A percentile compares a stretch with the other conserved stretches of the same genome.
phyloP scores from a whole-genome alignment of 2,329 filamentous ascomycete genomes.

The Hypocreales sp. region DNA sequence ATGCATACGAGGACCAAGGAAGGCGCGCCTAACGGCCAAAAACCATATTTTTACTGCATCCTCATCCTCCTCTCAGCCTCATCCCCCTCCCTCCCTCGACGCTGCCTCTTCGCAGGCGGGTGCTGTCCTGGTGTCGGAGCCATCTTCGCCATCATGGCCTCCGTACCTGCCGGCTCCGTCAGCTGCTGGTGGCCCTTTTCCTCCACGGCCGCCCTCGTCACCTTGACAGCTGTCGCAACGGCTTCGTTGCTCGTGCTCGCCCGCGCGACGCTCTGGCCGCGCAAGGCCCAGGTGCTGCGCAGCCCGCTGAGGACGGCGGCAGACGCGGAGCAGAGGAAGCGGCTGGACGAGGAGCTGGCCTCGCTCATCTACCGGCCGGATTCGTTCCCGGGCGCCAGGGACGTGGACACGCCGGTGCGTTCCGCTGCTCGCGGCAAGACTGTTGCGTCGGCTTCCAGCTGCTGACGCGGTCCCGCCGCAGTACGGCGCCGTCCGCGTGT shows the following conservation, averaged over 20 bases:
- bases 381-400: conserved; percentile 54
- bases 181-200: neutral
- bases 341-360: conserved; percentile 12
- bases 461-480: too few relatives aligned
- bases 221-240: conserved; percentile 25
- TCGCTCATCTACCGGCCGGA: conserved; percentile 55
- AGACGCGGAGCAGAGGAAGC: conserved; percentile 16
- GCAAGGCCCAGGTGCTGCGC: conserved; percentile 20
- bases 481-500: conserved; percentile 62
- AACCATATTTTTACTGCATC: too few relatives aligned
- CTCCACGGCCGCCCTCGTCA: conserved; percentile 15
- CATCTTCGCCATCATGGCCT: too few relatives aligned
- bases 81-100: too few relatives aligned
- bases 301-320: conserved; percentile 26
- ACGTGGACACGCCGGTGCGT: conserved; percentile 51
- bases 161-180: too few relatives aligned
- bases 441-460: too few relatives aligned
- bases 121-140: too few relatives aligned
- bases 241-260: conserved; percentile 20
- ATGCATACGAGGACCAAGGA: too few relatives aligned
- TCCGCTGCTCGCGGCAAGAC: too few relatives aligned
- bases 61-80: too few relatives aligned
- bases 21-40: too few relatives aligned
- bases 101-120: too few relatives aligned
- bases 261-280: conserved; percentile 23